phyloP scores from a whole-genome alignment of 2,329 filamentous ascomycete species.

The Delphinella strobiligena region DNA sequence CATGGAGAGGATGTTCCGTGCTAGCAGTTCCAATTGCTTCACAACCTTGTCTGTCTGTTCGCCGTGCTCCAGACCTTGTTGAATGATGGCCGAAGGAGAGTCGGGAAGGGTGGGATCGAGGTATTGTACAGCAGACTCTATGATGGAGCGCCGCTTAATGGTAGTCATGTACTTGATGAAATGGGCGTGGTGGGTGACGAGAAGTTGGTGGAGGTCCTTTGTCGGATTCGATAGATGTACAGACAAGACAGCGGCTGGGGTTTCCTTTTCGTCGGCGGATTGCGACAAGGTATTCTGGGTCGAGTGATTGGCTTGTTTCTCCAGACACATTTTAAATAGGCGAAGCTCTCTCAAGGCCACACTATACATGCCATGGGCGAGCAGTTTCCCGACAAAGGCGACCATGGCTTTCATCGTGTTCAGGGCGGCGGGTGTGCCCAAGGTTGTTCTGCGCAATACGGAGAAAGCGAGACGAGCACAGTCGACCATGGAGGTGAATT shows the following conservation, averaged over 20 bases:
- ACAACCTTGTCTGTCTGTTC: constrained; percentile 44
- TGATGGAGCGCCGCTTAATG: constrained; percentile 45
- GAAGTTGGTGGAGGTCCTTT: constrained; percentile 33
- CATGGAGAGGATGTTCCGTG: constrained; percentile 52
- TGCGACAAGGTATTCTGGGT: background rate
- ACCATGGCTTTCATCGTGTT: constrained; percentile 66
- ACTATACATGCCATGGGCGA: constrained; percentile 53
- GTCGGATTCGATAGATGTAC: constrained; percentile 36
- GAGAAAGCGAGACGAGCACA: constrained; percentile 57
- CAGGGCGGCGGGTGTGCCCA: constrained; percentile 31
- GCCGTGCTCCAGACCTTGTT: constrained; percentile 33
- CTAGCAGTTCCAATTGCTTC: constrained; percentile 54
- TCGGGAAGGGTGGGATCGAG: constrained; percentile 41
- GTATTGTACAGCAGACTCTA: constrained; percentile 46
- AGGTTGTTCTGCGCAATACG: too few species aligned
- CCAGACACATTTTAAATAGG: constrained; percentile 37
- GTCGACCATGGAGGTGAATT: too few species aligned
- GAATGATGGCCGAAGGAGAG: constrained; percentile 48
- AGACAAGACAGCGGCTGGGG: constrained; percentile 49
- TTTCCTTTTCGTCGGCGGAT: constrained; percentile 25
- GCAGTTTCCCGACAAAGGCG: constrained; percentile 53
- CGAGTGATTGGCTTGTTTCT: too few species aligned
- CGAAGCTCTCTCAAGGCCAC: constrained; percentile 57
- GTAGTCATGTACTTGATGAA: constrained; percentile 51
- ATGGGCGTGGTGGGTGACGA: constrained; percentile 54